Evolutionary conservation across 495 filamentous ascomycete species (phyloP).

Genomic region (Extremus antarcticus): DNA sequence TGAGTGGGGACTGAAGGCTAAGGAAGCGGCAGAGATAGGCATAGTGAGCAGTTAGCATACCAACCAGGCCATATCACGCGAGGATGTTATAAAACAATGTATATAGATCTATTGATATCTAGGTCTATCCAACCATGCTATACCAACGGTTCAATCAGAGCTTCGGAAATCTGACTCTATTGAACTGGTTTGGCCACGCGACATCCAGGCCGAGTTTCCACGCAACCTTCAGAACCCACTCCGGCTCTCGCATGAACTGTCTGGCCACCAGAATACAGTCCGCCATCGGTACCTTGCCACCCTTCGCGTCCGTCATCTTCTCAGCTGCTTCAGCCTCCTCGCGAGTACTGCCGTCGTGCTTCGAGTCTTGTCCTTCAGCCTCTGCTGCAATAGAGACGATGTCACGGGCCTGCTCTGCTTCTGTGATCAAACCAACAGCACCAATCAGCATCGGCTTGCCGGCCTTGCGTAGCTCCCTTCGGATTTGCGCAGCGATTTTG

Average conservation of each 20-base stretch:
- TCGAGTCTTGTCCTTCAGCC: not conserved
- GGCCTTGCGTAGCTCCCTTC: slow-evolving; percentile 43
- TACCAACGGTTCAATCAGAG: slow-evolving; percentile 4
- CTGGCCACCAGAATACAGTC: slow-evolving; percentile 55
- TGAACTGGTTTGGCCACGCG: slow-evolving; percentile 43
- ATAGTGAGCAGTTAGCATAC: not conserved
- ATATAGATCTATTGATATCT: not conserved
- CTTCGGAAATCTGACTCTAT: slow-evolving; percentile 15
- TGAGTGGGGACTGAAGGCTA: slow-evolving; percentile 11
- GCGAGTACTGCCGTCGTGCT: slow-evolving; percentile 22
- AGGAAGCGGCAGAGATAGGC: not conserved
- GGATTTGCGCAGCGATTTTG: slow-evolving; percentile 49
- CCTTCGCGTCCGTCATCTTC: slow-evolving; percentile 17
- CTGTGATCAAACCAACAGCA: slow-evolving; percentile 64
- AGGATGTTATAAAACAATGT: too few relatives aligned
- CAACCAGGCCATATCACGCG: too few relatives aligned
- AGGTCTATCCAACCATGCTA: not conserved
- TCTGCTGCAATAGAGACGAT: slow-evolving; percentile 14
- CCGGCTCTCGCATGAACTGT: slow-evolving; percentile 56
- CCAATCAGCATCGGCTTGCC: slow-evolving; percentile 50
- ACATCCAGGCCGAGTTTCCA: slow-evolving; percentile 49
- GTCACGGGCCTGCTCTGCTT: slow-evolving; percentile 32
- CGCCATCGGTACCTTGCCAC: slow-evolving; percentile 37
- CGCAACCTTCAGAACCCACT: slow-evolving; percentile 53
- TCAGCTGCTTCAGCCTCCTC: slow-evolving; percentile 36